Percentiles rank a stretch among this genome's conserved stretches.
phyloP scores from a whole-genome alignment of 2,329 filamentous ascomycete genomes.

The Claviceps africana region DNA sequence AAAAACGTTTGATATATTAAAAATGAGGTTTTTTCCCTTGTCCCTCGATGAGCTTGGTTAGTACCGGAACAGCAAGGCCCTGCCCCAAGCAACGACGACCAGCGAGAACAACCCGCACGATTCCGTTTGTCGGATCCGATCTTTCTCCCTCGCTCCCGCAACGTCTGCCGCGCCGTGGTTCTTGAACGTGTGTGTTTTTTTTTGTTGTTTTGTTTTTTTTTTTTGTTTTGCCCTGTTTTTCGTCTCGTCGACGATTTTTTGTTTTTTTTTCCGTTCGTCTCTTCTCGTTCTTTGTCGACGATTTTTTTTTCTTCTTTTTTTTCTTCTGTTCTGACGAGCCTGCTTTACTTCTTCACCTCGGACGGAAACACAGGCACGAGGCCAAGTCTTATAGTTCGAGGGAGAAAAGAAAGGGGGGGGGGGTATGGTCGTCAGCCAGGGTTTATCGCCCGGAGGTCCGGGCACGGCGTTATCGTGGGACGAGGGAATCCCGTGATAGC shows the following conservation, averaged over 20 bases:
- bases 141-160: no score
- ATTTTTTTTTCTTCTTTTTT: no score
- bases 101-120: no score
- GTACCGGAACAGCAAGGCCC: background rate
- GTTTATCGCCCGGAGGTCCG: conserved; percentile 3
- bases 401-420: background rate
- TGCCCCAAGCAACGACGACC: no score
- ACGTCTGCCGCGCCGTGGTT: no score
- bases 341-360: no score
- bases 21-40: background rate
- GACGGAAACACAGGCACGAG: background rate
- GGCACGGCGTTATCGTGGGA: conserved; percentile 5
- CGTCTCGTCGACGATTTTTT: background rate
- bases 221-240: background rate
- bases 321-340: no score
- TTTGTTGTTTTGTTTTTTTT: background rate
- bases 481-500: background rate
- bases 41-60: background rate
- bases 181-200: background rate
- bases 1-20: background rate
- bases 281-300: no score
- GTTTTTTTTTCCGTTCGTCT: background rate
- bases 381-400: background rate
- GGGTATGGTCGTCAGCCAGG: background rate
- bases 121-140: no score